Evolutionary conservation across 176 grass and related monocot genomes (phyloP).

Genomic region (Carex kokanica): DNA sequence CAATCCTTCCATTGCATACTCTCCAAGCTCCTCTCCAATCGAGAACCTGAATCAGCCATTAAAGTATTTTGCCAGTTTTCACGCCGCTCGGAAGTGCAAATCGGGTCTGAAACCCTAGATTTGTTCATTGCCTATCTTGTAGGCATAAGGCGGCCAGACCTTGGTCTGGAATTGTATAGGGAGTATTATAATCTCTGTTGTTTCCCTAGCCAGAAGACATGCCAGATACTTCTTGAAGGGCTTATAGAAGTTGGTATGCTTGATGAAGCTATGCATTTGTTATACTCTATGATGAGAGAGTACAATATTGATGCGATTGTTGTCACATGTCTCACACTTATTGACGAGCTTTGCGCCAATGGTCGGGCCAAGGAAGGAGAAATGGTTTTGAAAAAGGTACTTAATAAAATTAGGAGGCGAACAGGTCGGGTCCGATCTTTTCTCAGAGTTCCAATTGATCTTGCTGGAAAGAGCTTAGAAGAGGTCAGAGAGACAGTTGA

Average conservation of each 20-base stretch:
- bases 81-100: slow-evolving; percentile 29
- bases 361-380: slow-evolving; percentile 50
- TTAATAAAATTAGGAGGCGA: slow-evolving; percentile 62
- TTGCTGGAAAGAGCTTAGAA: slow-evolving; percentile 42
- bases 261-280: slow-evolving; percentile 66
- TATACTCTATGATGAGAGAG: slow-evolving; percentile 78
- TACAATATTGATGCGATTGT: slow-evolving; percentile 57
- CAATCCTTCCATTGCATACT: slow-evolving; percentile 68
- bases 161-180: slow-evolving; percentile 54
- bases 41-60: slow-evolving; percentile 34
- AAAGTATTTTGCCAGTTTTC: slow-evolving; percentile 41
- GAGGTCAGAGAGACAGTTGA: slow-evolving; percentile 60
- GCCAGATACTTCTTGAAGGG: slow-evolving; percentile 44
- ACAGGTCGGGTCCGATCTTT: slow-evolving; percentile 40
- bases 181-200: slow-evolving; percentile 55
- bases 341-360: slow-evolving; percentile 48
- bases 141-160: slow-evolving; percentile 29
- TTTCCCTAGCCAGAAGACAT: slow-evolving; percentile 42
- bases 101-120: slow-evolving; percentile 46
- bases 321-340: slow-evolving; percentile 46
- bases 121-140: slow-evolving; percentile 37
- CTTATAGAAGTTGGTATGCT: slow-evolving; percentile 61
- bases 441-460: slow-evolving; percentile 51
- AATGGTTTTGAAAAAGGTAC: slow-evolving; percentile 57
- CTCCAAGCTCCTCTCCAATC: slow-evolving; percentile 36